Percentiles rank a stretch among this genome's conserved stretches.
These are phyloP conservation scores for Neurospora sp. DNA, from an alignment of 495 filamentous ascomycete species.

Conservation along the genomic window DNA sequence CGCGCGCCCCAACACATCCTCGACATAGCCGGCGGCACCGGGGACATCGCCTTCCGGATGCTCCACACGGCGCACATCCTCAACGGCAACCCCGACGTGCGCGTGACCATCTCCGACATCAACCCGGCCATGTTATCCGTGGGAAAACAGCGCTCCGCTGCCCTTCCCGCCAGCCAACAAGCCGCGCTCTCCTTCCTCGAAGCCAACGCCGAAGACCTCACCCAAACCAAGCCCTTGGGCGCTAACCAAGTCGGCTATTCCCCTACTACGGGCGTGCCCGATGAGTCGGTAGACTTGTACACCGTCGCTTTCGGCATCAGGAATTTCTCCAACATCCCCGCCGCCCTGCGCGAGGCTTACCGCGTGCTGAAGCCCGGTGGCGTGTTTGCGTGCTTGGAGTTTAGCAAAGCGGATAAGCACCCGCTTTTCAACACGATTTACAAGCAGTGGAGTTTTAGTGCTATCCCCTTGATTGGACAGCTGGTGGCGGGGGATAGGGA, in stretches of 20 bases:
- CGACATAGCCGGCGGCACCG: conserved; percentile 94
- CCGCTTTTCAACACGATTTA: conserved; percentile 73
- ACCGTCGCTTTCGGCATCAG: conserved; percentile 97
- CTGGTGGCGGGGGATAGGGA: conserved; percentile 88
- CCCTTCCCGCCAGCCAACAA: conserved; percentile 35
- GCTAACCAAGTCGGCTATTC: background rate
- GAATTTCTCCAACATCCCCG: conserved; percentile 84
- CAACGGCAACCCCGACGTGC: conserved; percentile 66
- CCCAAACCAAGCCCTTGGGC: conserved; percentile 13
- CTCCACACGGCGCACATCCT: conserved; percentile 79
- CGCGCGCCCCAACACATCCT: conserved; percentile 60
- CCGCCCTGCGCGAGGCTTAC: conserved; percentile 68
- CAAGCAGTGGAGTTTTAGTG: conserved; percentile 90
- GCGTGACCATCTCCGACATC: conserved; percentile 88
- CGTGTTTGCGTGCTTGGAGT: conserved; percentile 95
- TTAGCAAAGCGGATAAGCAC: conserved; percentile 66
- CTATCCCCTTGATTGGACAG: conserved; percentile 92
- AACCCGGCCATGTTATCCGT: conserved; percentile 90
- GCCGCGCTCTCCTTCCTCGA: conserved; percentile 63
- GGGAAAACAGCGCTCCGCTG: conserved; percentile 60
- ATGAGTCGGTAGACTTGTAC: conserved; percentile 72
- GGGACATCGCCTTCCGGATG: conserved; percentile 96
- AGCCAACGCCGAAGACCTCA: conserved; percentile 78
- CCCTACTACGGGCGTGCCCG: conserved; percentile 38
- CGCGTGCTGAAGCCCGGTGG: conserved; percentile 89